phyloP scores from a whole-genome alignment of 1,139 yeast genomes.

The Spencermartinsiella ligniputridi region DNA sequence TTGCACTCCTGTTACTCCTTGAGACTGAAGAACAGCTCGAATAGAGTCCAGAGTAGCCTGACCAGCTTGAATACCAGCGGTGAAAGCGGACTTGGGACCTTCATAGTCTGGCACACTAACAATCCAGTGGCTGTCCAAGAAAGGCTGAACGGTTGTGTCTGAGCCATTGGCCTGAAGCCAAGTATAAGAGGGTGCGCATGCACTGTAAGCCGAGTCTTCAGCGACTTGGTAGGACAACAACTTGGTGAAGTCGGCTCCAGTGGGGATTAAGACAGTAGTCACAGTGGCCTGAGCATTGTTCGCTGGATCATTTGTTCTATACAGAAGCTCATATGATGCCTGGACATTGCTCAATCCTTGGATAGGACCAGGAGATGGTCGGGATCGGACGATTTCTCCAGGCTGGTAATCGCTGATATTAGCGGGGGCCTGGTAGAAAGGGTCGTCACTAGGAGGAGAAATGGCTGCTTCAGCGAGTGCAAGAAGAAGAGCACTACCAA shows the following conservation, averaged over 20 bases:
- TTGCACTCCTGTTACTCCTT: slow-evolving; percentile 13
- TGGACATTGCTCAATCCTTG: slow-evolving; percentile 10
- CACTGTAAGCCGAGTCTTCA: slow-evolving; percentile 27
- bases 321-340: slow-evolving; percentile 21
- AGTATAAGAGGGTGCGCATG: slow-evolving; percentile 30
- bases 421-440: slow-evolving; percentile 4
- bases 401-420: neutral
- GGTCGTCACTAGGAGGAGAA: slow-evolving; percentile 2
- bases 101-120: slow-evolving; percentile 29
- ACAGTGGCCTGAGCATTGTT: slow-evolving; percentile 21
- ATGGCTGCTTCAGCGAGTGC: neutral
- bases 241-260: slow-evolving; percentile 12
- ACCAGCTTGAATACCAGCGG: slow-evolving; percentile 23
- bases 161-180: slow-evolving; percentile 13
- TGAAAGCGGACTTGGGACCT: slow-evolving; percentile 23
- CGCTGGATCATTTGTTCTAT: slow-evolving; percentile 18
- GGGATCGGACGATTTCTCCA: neutral
- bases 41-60: slow-evolving; percentile 26
- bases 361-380: neutral
- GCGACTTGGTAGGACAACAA: slow-evolving; percentile 28
- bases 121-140: slow-evolving; percentile 12
- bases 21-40: slow-evolving; percentile 21
- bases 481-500: no score
- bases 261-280: slow-evolving; percentile 30
- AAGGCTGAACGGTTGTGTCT: slow-evolving; percentile 8